A percentile compares a stretch with the other conserved stretches of the same genome.
phyloP scores from a whole-genome alignment of 208 protist genomes.

The Crithidia bombi region DNA sequence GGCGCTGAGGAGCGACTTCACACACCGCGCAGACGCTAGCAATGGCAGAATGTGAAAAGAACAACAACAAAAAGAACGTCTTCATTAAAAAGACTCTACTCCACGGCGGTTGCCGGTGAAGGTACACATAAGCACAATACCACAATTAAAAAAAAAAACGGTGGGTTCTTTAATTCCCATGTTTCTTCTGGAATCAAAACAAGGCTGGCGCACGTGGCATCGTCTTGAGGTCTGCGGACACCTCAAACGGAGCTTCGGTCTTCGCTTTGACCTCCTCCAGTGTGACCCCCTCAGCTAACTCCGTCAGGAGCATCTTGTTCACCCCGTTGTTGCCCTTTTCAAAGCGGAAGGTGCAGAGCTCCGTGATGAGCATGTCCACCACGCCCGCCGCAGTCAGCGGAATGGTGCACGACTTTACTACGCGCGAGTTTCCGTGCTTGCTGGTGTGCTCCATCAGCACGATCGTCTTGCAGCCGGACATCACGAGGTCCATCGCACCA shows the following conservation, averaged over 20 bases:
- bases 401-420: slow-evolving; percentile 86
- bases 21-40: no score
- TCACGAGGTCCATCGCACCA: slow-evolving; percentile 94
- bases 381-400: slow-evolving; percentile 74
- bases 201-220: slow-evolving; percentile 28
- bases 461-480: slow-evolving; percentile 79
- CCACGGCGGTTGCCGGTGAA: no score
- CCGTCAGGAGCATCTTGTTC: slow-evolving; percentile 70
- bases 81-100: no score
- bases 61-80: neutral
- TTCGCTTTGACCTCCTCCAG: slow-evolving; percentile 78
- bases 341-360: slow-evolving; percentile 95
- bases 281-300: slow-evolving; percentile 79
- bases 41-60: neutral
- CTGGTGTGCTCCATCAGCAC: slow-evolving; percentile 95
- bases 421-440: slow-evolving; percentile 80
- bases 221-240: slow-evolving; percentile 43
- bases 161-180: slow-evolving; percentile 26
- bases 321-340: slow-evolving; percentile 25
- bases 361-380: slow-evolving; percentile 94
- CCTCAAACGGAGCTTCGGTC: slow-evolving; percentile 60
- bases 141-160: no score
- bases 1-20: no score
- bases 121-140: no score
- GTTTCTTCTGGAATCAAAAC: neutral